phyloP scores from a whole-genome alignment of 208 protist genomes.

The Acanthamoeba rhysodes region DNA sequence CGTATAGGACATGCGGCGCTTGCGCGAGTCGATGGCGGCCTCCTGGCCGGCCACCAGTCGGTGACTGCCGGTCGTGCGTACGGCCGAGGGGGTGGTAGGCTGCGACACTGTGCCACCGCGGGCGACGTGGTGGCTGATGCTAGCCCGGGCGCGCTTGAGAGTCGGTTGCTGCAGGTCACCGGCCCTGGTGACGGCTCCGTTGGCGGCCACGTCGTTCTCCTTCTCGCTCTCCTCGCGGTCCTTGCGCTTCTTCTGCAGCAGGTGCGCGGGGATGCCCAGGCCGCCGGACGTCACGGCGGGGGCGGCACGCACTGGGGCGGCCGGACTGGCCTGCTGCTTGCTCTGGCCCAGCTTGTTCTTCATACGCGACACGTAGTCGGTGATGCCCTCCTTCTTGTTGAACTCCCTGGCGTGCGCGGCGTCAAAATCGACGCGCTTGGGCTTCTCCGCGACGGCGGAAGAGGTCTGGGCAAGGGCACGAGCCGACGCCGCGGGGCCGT shows the following conservation, averaged over 20 bases:
- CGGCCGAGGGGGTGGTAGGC: slow-evolving; percentile 14
- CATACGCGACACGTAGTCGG: not conserved
- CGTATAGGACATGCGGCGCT: slow-evolving; percentile 34
- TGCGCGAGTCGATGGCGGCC: not conserved
- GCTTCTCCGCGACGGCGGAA: not conserved
- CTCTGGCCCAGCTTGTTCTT: not conserved
- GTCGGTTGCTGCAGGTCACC: not conserved
- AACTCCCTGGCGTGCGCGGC: slow-evolving; percentile 25
- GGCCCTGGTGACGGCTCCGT: not conserved
- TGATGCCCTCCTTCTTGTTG: slow-evolving; percentile 15
- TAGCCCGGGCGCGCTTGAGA: not conserved
- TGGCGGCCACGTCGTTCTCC: not conserved
- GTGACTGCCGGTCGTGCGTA: not conserved
- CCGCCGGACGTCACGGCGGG: not conserved
- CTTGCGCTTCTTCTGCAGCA: slow-evolving; percentile 47
- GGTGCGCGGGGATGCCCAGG: not conserved
- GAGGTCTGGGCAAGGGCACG: not conserved
- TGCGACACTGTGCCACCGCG: not conserved
- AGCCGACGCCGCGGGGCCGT: not conserved
- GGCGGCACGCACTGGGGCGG: not conserved
- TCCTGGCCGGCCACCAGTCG: not conserved
- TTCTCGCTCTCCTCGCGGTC: not conserved
- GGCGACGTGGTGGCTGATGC: not conserved
- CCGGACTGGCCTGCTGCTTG: slow-evolving; percentile 11
- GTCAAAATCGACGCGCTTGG: slow-evolving; percentile 50